Conservation (phyloP, 805 yeast species). For the Candida chilensis region DNA sequence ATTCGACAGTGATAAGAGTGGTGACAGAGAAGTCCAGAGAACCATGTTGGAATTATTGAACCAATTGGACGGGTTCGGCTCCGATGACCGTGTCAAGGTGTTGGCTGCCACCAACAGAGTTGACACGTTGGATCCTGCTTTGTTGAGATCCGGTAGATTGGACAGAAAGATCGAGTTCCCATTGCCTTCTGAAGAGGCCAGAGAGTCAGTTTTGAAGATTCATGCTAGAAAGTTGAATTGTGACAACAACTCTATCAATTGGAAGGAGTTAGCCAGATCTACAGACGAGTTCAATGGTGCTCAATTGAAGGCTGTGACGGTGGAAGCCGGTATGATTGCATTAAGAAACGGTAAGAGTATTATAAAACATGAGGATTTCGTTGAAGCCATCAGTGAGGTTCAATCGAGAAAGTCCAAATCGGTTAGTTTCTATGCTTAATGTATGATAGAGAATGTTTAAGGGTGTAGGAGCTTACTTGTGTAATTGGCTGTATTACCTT, state of each 20-base stretch:
- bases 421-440: constrained; percentile 89
- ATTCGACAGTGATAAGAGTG: constrained; percentile 94
- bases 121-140: constrained; percentile 97
- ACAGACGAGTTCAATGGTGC: constrained; percentile 99
- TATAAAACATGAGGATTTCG: constrained; percentile 95
- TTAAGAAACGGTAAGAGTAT: constrained; percentile 86
- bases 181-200: constrained; percentile 92
- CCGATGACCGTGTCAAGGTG: constrained; percentile 95
- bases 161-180: constrained; percentile 99
- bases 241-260: constrained; percentile 76
- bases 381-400: constrained; percentile 96
- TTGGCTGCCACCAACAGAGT: constrained; percentile 98
- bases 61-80: constrained; percentile 96
- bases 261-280: constrained; percentile 97
- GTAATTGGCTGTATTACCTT: too few relatives aligned
- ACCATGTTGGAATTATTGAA: constrained; percentile 97
- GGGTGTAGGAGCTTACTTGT: too few relatives aligned
- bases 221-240: constrained; percentile 96
- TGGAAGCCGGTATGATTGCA: constrained; percentile 99
- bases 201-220: constrained; percentile 93
- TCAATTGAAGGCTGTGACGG: constrained; percentile 96
- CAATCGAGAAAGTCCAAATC: constrained; percentile 95
- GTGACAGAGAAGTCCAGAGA: constrained; percentile 98
- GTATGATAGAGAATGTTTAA: too few relatives aligned
- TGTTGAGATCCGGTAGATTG: constrained; percentile 92